Base-by-base conservation (phyloP, 2,329 filamentous ascomycete genomes). In the Alternaria hordeiaustralica region DNA sequence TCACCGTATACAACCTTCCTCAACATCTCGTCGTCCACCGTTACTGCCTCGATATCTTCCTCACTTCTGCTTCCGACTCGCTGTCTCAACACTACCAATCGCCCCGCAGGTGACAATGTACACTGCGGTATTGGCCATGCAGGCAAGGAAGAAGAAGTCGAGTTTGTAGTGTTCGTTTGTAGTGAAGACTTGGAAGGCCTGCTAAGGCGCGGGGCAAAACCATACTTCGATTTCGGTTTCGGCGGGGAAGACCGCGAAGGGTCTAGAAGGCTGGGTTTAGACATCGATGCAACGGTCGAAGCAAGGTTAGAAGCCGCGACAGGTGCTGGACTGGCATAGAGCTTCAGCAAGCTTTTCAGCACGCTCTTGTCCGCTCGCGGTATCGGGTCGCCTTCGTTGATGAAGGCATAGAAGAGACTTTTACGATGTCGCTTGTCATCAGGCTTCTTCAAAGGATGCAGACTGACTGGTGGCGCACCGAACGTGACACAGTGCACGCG, bases 341-440 rank as follows among this genome's bases (percentile, higher is more conserved):
- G 83, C 63, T 92, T 89, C 1, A 96, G 80, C 10, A 96, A 82
- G 33, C 88, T 92, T 66, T 86, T 87, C 15, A 96, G 84, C 71
- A 96, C 95, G 0, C 88, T 86, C 78, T 89, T 91, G 74, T 96
- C 93, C 0, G 92, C 92, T 26, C 93, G 83, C 0, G 88, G 85
- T 0, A 97, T 91, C 0, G 92, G 92, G 68, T 97, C 94, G 4
- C 93, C 93, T 77, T 97, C 93, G 74, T 97, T 97, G 71, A 94
- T 84, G 75, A 97, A 93, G 45, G 87, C 88, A 56, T 93, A 85
- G 76, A 97, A 97, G 5, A 95, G 76, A 61, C 89, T 93, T 74
- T 92, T 93, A 26, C 84, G 78, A 5, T 84, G 77, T 4, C 74
- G 68, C 44, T 73, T 71, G 12, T 76, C 70, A 4, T 70, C 71